Conservation (phyloP, 2,329 filamentous ascomycete genomes). For the Claviceps spartinae region DNA sequence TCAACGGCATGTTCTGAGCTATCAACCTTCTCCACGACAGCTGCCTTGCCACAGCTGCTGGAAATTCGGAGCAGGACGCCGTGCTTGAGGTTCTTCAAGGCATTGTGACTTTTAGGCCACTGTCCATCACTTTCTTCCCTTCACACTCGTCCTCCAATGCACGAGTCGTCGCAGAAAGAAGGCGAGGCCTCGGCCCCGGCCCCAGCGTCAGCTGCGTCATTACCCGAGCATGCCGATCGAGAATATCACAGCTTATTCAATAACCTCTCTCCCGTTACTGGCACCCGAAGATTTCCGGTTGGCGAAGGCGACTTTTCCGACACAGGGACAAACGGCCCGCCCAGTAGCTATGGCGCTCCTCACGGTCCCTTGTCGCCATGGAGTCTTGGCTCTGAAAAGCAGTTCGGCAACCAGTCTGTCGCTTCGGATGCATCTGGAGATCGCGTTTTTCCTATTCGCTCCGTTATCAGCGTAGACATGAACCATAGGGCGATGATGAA, state of each 20-base stretch:
- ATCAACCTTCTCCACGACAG: constrained; percentile 2
- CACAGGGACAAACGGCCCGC: neutral
- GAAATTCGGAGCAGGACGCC: neutral
- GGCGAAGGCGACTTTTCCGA: neutral
- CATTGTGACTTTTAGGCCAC: constrained; percentile 5
- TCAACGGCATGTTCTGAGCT: constrained; percentile 2
- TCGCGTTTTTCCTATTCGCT: constrained; percentile 69
- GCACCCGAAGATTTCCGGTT: neutral
- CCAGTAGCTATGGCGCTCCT: constrained; percentile 6
- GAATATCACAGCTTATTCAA: neutral
- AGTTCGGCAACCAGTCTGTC: constrained; percentile 18
- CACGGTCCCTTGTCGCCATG: constrained; percentile 23
- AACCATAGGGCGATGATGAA: constrained; percentile 23
- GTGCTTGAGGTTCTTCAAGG: neutral
- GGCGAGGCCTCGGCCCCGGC: neutral
- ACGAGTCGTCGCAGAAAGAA: neutral
- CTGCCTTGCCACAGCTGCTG: neutral
- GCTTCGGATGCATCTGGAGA: constrained; percentile 32
- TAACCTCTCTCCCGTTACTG: neutral
- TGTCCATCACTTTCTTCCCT: neutral
- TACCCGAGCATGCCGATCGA: neutral
- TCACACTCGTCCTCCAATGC: neutral
- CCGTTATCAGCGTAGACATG: constrained; percentile 60
- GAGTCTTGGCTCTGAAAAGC: constrained; percentile 29
- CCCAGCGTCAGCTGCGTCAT: neutral